Evolutionary conservation across 352 stramenopile species (phyloP).

Genomic region (Phytophthora quininea): DNA sequence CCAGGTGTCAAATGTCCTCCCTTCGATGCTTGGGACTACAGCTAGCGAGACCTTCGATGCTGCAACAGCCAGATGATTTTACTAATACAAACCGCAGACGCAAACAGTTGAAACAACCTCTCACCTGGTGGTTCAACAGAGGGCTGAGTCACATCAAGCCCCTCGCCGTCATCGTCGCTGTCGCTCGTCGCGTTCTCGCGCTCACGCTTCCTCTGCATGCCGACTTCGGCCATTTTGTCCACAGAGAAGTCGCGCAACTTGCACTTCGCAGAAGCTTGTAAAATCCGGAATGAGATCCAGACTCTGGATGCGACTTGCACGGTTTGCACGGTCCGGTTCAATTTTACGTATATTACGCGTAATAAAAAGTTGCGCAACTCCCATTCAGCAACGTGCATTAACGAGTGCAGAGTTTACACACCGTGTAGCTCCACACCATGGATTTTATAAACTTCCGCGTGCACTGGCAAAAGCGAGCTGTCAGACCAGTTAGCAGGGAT

Average conservation of each 20-base stretch:
- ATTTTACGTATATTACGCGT: neutral
- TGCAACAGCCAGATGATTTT: neutral
- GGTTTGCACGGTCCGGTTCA: neutral
- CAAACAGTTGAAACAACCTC: neutral
- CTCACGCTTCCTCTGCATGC: neutral
- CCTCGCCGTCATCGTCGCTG: neutral
- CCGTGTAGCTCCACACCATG: constrained; percentile 36
- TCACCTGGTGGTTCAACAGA: neutral
- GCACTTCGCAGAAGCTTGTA: neutral
- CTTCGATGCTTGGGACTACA: neutral
- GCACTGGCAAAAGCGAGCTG: constrained; percentile 6
- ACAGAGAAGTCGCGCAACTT: neutral
- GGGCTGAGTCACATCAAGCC: neutral
- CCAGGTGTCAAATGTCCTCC: neutral
- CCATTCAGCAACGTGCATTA: too few species aligned
- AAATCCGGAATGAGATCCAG: neutral
- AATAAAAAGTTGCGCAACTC: neutral
- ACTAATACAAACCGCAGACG: neutral
- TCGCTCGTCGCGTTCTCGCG: neutral
- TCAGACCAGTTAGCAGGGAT: constrained; percentile 17
- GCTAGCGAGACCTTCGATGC: neutral
- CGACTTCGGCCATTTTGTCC: neutral
- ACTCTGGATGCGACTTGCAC: neutral
- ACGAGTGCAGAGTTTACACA: constrained; percentile 19
- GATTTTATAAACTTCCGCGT: constrained; percentile 36